Evolutionary conservation across 2,329 filamentous ascomycete genomes (phyloP).

Genomic region (Lomentospora prolificans): DNA sequence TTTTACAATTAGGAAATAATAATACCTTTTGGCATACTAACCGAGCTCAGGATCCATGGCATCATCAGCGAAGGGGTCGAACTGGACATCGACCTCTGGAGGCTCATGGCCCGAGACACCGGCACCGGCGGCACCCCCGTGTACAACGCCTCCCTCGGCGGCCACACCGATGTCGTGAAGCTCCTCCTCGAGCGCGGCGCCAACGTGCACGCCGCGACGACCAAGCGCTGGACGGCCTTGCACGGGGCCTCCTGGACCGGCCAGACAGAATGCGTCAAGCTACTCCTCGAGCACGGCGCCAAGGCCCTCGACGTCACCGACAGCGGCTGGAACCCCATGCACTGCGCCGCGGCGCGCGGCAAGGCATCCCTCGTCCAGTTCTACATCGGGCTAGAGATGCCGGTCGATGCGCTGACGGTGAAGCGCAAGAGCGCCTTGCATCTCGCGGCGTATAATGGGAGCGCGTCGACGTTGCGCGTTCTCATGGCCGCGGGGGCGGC

Average conservation of each 20-base stretch:
- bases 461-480: neutral
- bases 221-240: neutral
- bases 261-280: slow-evolving; percentile 5
- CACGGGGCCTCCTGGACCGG: slow-evolving; percentile 2
- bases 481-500: neutral
- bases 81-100: neutral
- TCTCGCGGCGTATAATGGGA: neutral
- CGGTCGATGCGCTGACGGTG: neutral
- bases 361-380: neutral
- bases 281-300: neutral
- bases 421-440: neutral
- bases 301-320: neutral
- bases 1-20: neutral
- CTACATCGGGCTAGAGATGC: neutral
- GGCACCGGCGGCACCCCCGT: neutral
- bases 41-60: neutral
- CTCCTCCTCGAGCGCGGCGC: neutral
- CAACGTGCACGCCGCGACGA: neutral
- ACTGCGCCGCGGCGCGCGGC: neutral
- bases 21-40: neutral
- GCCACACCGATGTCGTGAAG: slow-evolving; percentile 2
- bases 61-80: neutral
- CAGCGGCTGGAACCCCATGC: neutral
- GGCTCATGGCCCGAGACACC: neutral
- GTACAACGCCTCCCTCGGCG: neutral